Conservation (phyloP, 2,329 filamentous ascomycete species). For the Cercospora sp. region DNA sequence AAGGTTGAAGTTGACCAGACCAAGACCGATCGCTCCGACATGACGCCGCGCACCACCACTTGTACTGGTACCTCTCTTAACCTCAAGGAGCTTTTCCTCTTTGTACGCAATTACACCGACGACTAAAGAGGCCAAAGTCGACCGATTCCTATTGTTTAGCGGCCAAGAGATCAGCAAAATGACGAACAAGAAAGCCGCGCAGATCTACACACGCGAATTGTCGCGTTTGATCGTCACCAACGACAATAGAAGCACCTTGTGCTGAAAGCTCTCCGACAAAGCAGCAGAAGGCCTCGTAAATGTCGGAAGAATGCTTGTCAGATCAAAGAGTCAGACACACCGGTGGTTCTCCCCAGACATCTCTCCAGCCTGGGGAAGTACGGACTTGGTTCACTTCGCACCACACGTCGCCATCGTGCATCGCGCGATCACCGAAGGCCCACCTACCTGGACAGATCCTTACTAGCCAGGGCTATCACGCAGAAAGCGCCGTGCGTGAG, state of each 20-base stretch:
- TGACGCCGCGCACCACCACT: not conserved
- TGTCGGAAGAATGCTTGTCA: not conserved
- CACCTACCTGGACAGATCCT: not conserved
- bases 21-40: constrained; percentile 1
- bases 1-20: not conserved
- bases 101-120: not conserved
- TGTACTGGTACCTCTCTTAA: not conserved
- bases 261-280: not conserved
- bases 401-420: not conserved
- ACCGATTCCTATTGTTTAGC: not conserved
- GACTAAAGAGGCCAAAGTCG: not conserved
- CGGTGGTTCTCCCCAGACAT: not conserved
- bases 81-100: constrained; percentile 6
- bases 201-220: not conserved
- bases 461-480: not conserved
- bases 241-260: not conserved
- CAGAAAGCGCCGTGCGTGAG: not conserved
- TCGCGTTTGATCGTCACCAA: not conserved
- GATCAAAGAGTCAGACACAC: not conserved
- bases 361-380: not conserved
- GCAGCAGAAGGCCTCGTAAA: not conserved
- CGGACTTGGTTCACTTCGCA: not conserved
- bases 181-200: not conserved
- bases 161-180: not conserved
- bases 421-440: not conserved